phyloP scores from a whole-genome alignment of 2,329 filamentous ascomycete genomes.

The Clathrospora elynae region DNA sequence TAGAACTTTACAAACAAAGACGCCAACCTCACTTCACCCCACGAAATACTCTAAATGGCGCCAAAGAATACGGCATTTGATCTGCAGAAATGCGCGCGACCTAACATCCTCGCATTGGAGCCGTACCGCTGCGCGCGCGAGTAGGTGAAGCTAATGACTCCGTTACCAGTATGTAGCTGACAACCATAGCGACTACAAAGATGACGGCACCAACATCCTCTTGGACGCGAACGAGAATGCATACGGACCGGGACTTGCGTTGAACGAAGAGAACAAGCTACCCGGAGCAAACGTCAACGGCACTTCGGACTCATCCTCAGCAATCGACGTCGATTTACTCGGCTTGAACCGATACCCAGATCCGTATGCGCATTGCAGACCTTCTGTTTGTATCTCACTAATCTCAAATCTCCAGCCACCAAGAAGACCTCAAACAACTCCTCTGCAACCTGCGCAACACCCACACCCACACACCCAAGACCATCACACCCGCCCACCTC shows the following conservation, averaged over 20 bases:
- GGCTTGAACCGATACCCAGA: slow-evolving; percentile 94
- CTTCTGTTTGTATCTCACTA: slow-evolving; percentile 1
- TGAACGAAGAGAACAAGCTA: slow-evolving; percentile 56
- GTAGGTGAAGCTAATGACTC: slow-evolving; percentile 46
- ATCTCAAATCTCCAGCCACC: slow-evolving; percentile 62
- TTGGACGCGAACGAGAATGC: slow-evolving; percentile 99
- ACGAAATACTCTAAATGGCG: slow-evolving; percentile 27
- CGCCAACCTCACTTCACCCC: background rate
- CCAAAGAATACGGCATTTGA: slow-evolving; percentile 49
- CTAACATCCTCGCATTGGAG: slow-evolving; percentile 59
- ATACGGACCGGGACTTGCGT: slow-evolving; percentile 77
- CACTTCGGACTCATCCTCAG: slow-evolving; percentile 44
- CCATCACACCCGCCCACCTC: slow-evolving; percentile 77
- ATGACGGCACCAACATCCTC: slow-evolving; percentile 92
- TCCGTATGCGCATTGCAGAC: slow-evolving; percentile 57
- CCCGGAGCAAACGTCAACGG: slow-evolving; percentile 51
- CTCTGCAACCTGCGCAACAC: slow-evolving; percentile 89
- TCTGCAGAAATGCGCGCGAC: slow-evolving; percentile 56
- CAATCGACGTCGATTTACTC: slow-evolving; percentile 72
- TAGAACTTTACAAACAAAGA: background rate
- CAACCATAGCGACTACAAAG: slow-evolving; percentile 85
- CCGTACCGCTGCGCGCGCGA: slow-evolving; percentile 61
- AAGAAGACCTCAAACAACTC: slow-evolving; percentile 80
- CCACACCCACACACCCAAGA: slow-evolving; percentile 74
- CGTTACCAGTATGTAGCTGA: slow-evolving; percentile 17